phyloP scores from a whole-genome alignment of 305 asterid genomes.

The Fraxinus platypoda region DNA sequence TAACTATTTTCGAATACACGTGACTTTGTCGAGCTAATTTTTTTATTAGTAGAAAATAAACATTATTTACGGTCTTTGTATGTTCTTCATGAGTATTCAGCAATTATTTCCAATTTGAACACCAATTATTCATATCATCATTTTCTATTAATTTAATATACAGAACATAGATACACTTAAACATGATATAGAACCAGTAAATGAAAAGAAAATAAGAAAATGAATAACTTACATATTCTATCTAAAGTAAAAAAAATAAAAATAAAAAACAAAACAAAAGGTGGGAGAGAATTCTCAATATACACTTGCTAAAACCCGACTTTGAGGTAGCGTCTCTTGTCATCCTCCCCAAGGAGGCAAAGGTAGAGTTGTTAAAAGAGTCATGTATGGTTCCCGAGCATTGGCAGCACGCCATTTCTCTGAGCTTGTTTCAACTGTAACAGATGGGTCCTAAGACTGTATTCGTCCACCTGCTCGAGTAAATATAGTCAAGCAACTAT shows the following conservation, averaged over 20 bases:
- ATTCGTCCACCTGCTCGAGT: conserved; percentile 41
- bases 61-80: neutral
- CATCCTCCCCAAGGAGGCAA: conserved; percentile 4
- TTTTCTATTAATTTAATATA: conserved; percentile 12
- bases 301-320: conserved; percentile 14
- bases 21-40: neutral
- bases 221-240: conserved; percentile 21
- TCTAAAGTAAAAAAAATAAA: neutral
- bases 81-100: neutral
- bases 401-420: conserved; percentile 19
- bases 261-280: neutral
- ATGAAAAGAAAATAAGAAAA: conserved; percentile 9
- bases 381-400: conserved; percentile 21
- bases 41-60: neutral
- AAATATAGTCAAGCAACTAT: neutral
- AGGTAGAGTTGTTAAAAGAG: conserved; percentile 18
- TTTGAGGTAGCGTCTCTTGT: neutral
- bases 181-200: neutral
- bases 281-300: conserved; percentile 15
- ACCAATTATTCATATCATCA: neutral
- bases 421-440: conserved; percentile 37
- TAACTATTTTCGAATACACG: neutral
- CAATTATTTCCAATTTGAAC: neutral
- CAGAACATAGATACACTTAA: conserved; percentile 31
- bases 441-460: conserved; percentile 46